These are phyloP conservation scores for Fomes fomentarius DNA, from an alignment of 1,284 basidiomycete species.

Conservation along the genomic window DNA sequence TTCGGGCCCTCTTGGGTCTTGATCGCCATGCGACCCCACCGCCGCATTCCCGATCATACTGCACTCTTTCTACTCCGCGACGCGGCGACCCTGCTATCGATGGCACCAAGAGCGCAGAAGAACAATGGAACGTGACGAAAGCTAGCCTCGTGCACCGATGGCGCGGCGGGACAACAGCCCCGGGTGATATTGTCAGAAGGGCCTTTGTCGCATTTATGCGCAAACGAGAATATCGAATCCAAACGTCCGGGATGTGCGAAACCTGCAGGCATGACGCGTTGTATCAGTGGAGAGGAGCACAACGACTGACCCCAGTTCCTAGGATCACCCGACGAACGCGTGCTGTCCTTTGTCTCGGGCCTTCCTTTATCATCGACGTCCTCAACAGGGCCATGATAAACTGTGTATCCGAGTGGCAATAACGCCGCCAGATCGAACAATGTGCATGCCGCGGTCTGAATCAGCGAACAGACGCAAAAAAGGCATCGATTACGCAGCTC, in stretches of 20 bases:
- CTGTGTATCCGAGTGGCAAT: neutral
- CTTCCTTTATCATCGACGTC: no score
- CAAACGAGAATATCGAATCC: neutral
- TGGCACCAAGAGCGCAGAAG: neutral
- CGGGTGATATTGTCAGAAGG: neutral
- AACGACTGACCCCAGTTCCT: neutral
- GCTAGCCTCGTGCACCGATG: conserved; percentile 9
- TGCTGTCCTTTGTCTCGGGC: neutral
- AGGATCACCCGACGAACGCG: neutral
- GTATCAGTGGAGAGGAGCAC: neutral
- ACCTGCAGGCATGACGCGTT: neutral
- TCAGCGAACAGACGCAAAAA: no score
- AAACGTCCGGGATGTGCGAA: neutral
- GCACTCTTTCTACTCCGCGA: conserved; percentile 1
- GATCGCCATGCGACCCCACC: no score
- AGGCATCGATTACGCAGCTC: conserved; percentile 6
- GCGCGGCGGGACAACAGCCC: conserved; percentile 1
- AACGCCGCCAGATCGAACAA: no score
- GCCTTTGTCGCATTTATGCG: neutral
- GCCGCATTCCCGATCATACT: neutral
- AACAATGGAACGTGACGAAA: neutral
- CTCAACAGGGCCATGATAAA: no score
- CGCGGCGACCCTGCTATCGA: conserved; percentile 2
- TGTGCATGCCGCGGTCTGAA: no score
- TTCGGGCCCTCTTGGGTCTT: no score